phyloP scores from a whole-genome alignment of 129 eudicot species.

The Artemisia tridentata region DNA sequence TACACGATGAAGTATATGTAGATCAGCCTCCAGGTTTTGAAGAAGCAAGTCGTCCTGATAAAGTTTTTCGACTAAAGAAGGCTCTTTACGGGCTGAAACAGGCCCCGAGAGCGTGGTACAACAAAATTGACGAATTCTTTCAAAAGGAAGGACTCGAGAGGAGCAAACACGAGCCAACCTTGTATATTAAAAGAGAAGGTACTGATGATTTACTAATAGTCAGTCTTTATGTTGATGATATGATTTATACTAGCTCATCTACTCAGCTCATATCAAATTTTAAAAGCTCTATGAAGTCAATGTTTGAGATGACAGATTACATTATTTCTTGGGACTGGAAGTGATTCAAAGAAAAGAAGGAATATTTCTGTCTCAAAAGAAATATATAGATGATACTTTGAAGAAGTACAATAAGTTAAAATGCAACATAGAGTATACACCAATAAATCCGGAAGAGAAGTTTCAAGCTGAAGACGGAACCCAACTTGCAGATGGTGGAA shows the following conservation, averaged over 20 bases:
- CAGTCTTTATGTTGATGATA: slow-evolving; percentile 28
- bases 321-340: not conserved
- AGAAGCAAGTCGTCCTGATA: not conserved
- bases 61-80: not conserved
- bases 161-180: slow-evolving; percentile 4
- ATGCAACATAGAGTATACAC: too few relatives aligned
- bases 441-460: too few relatives aligned
- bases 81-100: slow-evolving; percentile 15
- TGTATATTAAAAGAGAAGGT: slow-evolving; percentile 2
- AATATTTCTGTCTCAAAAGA: too few relatives aligned
- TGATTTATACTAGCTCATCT: slow-evolving; percentile 26
- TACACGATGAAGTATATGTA: not conserved
- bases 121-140: not conserved
- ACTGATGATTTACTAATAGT: slow-evolving; percentile 4
- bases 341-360: not conserved
- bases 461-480: too few relatives aligned
- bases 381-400: too few relatives aligned
- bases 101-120: not conserved
- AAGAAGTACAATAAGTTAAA: too few relatives aligned
- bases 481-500: too few relatives aligned
- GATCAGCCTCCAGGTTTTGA: not conserved
- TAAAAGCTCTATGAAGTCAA: not conserved
- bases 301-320: not conserved
- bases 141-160: not conserved
- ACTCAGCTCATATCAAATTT: not conserved